phyloP scores from a whole-genome alignment of 495 filamentous ascomycete species.

The Lindgomyces ingoldianus region DNA sequence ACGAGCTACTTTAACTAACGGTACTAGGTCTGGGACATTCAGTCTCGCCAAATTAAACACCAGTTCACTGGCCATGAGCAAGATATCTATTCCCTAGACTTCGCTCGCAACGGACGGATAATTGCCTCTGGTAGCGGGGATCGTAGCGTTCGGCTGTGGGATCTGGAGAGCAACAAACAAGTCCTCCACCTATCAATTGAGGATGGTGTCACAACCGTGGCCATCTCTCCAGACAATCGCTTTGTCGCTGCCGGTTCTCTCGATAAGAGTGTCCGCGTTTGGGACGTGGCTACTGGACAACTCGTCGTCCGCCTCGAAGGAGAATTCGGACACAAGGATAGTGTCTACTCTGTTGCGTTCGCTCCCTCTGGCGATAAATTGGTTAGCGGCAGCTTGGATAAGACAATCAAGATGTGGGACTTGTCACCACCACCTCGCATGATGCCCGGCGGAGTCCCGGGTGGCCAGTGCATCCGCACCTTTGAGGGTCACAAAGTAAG shows the following conservation, averaged over 20 bases:
- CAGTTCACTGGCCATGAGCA: slow-evolving; percentile 49
- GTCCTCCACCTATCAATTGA: slow-evolving; percentile 45
- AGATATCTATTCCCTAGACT: slow-evolving; percentile 51
- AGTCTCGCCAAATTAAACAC: slow-evolving; percentile 40
- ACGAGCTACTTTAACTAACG: background rate
- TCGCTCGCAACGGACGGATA: slow-evolving; percentile 45
- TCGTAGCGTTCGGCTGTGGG: slow-evolving; percentile 48
- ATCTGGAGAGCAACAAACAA: slow-evolving; percentile 42
- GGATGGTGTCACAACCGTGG: slow-evolving; percentile 51
- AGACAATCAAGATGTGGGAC: slow-evolving; percentile 52
- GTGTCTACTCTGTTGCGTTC: slow-evolving; percentile 49
- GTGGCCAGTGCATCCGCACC: slow-evolving; percentile 46
- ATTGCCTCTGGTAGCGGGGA: slow-evolving; percentile 50
- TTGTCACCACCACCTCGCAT: slow-evolving; percentile 37
- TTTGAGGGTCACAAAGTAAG: slow-evolving; percentile 50
- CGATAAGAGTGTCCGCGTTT: slow-evolving; percentile 50
- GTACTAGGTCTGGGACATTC: slow-evolving; percentile 49
- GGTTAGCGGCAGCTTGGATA: slow-evolving; percentile 47
- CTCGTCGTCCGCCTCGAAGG: slow-evolving; percentile 47
- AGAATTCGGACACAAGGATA: slow-evolving; percentile 48
- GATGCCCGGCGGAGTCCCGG: slow-evolving; percentile 35
- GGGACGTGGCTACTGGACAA: slow-evolving; percentile 43
- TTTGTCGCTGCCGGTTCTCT: slow-evolving; percentile 49
- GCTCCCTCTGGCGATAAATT: slow-evolving; percentile 43
- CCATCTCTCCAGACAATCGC: slow-evolving; percentile 48